Conservation (phyloP, 257 asterid genomes). For the Salvia splendens region DNA sequence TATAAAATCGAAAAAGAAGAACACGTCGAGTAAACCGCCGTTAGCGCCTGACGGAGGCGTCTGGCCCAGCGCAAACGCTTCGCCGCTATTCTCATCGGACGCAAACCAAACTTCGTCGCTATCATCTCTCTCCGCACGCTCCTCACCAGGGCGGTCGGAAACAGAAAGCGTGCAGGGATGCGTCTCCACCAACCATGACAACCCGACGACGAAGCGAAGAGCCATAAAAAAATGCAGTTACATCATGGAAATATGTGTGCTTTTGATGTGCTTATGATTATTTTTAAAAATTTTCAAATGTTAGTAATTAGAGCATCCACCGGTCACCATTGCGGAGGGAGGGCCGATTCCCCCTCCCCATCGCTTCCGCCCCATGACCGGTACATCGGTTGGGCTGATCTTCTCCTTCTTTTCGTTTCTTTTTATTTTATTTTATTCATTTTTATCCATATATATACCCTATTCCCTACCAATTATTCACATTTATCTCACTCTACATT, state of each 20-base stretch:
- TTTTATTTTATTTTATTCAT: too few relatives aligned
- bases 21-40: conserved; percentile 23
- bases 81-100: conserved; percentile 40
- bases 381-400: too few relatives aligned
- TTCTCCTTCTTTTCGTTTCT: too few relatives aligned
- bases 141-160: conserved; percentile 34
- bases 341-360: too few relatives aligned
- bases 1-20: conserved; percentile 31
- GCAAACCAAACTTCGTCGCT: conserved; percentile 12
- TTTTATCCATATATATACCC: too few relatives aligned
- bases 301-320: too few relatives aligned
- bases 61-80: conserved; percentile 32
- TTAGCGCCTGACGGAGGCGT: conserved; percentile 16
- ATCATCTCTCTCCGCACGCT: conserved; percentile 30
- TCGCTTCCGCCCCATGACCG: too few relatives aligned
- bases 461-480: too few relatives aligned
- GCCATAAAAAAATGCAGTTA: conserved; percentile 7
- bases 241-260: conserved; percentile 36
- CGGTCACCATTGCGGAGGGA: too few relatives aligned
- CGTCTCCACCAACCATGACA: conserved; percentile 27
- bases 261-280: conserved; percentile 52
- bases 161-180: conserved; percentile 20
- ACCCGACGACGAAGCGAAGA: conserved; percentile 1
- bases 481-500: too few relatives aligned
- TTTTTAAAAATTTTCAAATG: too few relatives aligned